phyloP scores from a whole-genome alignment of 1,139 yeast species.

The Saccharomyces pastorianus region DNA sequence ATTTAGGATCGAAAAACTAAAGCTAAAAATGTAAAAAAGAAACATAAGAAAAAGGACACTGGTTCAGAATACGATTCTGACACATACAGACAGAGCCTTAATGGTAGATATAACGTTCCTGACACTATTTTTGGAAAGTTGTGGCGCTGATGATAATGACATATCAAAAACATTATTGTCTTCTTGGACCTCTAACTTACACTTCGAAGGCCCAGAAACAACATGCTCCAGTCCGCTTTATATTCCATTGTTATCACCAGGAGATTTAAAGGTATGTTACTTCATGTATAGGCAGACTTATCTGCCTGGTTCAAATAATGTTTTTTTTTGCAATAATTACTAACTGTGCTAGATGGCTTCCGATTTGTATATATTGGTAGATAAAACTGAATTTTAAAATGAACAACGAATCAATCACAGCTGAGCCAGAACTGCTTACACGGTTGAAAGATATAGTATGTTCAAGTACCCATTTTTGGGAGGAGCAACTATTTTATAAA shows the following conservation, averaged over 20 bases:
- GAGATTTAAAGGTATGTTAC: neutral
- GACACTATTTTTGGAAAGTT: neutral
- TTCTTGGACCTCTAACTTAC: neutral
- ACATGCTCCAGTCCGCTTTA: neutral
- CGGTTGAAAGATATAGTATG: neutral
- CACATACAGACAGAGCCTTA: neutral
- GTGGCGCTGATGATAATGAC: neutral
- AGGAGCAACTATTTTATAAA: conserved; percentile 10
- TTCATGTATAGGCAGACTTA: neutral
- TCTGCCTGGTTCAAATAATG: no score
- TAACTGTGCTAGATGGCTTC: neutral
- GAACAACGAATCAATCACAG: neutral
- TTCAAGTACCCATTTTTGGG: conserved; percentile 10
- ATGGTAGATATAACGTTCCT: neutral
- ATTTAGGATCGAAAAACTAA: neutral
- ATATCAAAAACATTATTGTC: neutral
- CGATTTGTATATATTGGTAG: no score
- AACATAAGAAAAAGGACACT: neutral
- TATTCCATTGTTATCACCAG: neutral
- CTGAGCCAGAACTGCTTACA: neutral
- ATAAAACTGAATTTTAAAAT: neutral
- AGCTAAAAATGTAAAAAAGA: neutral
- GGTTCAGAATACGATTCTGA: neutral
- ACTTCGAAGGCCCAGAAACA: neutral
- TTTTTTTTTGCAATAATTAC: neutral